Evolutionary conservation across 192 early-diverging fungal genomes (phyloP).

Genomic region (Dissophora globulifera): DNA sequence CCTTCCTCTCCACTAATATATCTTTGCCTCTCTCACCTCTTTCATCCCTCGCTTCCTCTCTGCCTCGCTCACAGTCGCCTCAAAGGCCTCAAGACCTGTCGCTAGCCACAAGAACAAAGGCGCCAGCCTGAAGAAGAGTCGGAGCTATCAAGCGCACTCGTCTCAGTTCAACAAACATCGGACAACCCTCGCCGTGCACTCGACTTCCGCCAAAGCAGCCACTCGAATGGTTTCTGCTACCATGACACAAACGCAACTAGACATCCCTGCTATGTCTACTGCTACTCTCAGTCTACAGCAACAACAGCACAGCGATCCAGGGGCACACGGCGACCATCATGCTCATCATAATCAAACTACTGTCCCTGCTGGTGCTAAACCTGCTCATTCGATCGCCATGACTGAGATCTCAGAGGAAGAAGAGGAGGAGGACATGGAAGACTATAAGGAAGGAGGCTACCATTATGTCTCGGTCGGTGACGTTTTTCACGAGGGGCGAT

Average conservation of each 20-base stretch:
- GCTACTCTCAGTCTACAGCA: not conserved
- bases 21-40: not conserved
- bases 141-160: not conserved
- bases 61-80: not conserved
- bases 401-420: slow-evolving; percentile 70
- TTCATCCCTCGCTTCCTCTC: not conserved
- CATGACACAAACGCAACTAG: slow-evolving; percentile 7
- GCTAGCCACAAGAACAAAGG: not conserved
- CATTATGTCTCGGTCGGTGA: slow-evolving; percentile 91
- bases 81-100: not conserved
- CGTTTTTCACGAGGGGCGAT: slow-evolving; percentile 78
- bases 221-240: slow-evolving; percentile 8
- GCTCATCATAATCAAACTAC: no score
- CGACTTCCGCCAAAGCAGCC: not conserved
- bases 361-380: no score
- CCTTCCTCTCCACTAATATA: no score
- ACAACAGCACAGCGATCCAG: not conserved
- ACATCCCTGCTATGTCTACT: not conserved
- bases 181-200: not conserved
- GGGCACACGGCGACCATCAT: not conserved
- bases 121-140: not conserved
- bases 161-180: not conserved
- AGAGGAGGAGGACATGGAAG: slow-evolving; percentile 92
- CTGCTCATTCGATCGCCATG: no score
- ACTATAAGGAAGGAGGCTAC: slow-evolving; percentile 96